Evolutionary conservation across 1,284 basidiomycete genomes (phyloP).

Genomic region (Hypsizygus ulmarius): DNA sequence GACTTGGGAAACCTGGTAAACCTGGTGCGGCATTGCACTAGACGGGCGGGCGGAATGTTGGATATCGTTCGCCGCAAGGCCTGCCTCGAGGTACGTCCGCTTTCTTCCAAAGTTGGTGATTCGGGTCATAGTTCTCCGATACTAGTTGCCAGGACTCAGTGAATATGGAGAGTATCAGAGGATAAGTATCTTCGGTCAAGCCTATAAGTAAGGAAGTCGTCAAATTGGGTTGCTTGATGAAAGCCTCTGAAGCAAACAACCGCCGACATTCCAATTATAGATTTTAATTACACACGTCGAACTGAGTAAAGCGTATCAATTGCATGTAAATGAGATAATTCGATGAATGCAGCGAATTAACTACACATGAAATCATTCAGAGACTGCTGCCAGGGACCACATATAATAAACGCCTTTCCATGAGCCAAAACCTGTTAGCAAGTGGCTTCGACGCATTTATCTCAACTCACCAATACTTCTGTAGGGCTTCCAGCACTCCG

Average conservation of each 20-base stretch:
- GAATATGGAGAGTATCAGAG: too few relatives aligned
- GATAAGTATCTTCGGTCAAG: too few relatives aligned
- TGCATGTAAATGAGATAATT: too few relatives aligned
- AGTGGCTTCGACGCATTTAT: not conserved
- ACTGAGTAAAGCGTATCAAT: too few relatives aligned
- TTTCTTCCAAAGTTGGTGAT: conserved; percentile 71
- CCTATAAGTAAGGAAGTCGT: too few relatives aligned
- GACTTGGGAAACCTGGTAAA: not conserved
- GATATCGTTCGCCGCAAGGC: conserved; percentile 37
- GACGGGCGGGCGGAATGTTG: conserved; percentile 8
- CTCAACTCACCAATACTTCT: conserved; percentile 60
- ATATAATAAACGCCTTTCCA: conserved; percentile 53
- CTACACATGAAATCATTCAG: conserved; percentile 7
- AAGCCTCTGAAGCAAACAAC: conserved; percentile 1
- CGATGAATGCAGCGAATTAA: not conserved
- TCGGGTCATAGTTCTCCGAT: conserved; percentile 54
- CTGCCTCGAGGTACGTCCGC: conserved; percentile 67
- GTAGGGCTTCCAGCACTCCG: conserved; percentile 77
- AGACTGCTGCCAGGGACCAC: conserved; percentile 48
- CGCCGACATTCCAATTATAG: not conserved
- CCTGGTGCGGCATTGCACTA: not conserved
- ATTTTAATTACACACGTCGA: not conserved
- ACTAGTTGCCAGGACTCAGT: too few relatives aligned
- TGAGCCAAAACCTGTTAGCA: not conserved
- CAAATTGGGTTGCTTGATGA: too few relatives aligned